Evolutionary conservation across 2,329 filamentous ascomycete genomes (phyloP).

Genomic region (Nemania sp.): DNA sequence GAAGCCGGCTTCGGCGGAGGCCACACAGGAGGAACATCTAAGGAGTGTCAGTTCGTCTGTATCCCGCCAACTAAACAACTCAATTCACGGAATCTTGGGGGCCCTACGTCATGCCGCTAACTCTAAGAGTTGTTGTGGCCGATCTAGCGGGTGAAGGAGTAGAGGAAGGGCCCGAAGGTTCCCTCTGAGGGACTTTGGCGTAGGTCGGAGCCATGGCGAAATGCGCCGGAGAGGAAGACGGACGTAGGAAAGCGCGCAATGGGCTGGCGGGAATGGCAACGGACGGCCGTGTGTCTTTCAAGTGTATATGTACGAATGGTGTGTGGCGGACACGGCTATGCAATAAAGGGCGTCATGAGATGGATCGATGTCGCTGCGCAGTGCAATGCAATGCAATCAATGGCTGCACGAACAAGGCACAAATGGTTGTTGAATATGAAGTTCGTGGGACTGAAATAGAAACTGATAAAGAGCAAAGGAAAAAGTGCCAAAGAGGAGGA

Average conservation of each 20-base stretch:
- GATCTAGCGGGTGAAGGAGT: conserved; percentile 61
- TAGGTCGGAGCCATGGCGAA: conserved; percentile 55
- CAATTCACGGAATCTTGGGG: neutral
- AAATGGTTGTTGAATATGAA: conserved; percentile 3
- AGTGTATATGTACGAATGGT: conserved; percentile 6
- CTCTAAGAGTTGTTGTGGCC: conserved; percentile 87
- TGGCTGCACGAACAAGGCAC: conserved; percentile 4
- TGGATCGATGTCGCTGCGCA: conserved; percentile 14
- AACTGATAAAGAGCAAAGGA: neutral
- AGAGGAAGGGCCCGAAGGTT: conserved; percentile 38
- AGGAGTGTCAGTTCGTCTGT: conserved; percentile 47
- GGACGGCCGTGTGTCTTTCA: conserved; percentile 4
- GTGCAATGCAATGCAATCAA: too few relatives aligned
- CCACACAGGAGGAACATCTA: conserved; percentile 91
- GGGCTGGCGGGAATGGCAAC: neutral
- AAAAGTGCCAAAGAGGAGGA: conserved; percentile 8
- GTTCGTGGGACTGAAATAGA: neutral
- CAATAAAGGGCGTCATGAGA: conserved; percentile 29
- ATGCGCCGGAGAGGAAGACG: conserved; percentile 14
- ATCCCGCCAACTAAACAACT: neutral
- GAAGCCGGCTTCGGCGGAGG: conserved; percentile 92
- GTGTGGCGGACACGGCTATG: conserved; percentile 22
- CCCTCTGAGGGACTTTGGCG: conserved; percentile 53
- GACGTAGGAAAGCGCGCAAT: neutral
- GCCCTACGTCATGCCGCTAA: conserved; percentile 78